Percentiles rank a stretch among this genome's conserved stretches.
phyloP scores from a whole-genome alignment of 176 grass and related monocot species.

The Triticum aestivum region IWGSC_CS_RefSeq_v2.1 NC_057796.1:202956201-202956700 shows the following conservation, averaged over 20 bases:
- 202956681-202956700: background rate
- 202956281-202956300: background rate
- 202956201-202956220: background rate
- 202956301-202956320: background rate
- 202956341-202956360: background rate
- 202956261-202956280: conserved; percentile 8
- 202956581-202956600: background rate
- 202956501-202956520: background rate
- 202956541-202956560: background rate
- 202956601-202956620: background rate
- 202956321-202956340: background rate
- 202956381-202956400: conserved; percentile 6
- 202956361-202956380: background rate
- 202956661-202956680: background rate
- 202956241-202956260: background rate
- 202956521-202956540: background rate
- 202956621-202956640: background rate
- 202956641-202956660: background rate
- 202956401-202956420: conserved; percentile 1
- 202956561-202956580: conserved; percentile 22
- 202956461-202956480: background rate
- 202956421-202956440: background rate
- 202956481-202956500: background rate
- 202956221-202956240: conserved; percentile 12
- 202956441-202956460: conserved; percentile 7